Evolutionary conservation across 257 asterid species (phyloP).

Genomic region (Solanum ossicruentum): DNA sequence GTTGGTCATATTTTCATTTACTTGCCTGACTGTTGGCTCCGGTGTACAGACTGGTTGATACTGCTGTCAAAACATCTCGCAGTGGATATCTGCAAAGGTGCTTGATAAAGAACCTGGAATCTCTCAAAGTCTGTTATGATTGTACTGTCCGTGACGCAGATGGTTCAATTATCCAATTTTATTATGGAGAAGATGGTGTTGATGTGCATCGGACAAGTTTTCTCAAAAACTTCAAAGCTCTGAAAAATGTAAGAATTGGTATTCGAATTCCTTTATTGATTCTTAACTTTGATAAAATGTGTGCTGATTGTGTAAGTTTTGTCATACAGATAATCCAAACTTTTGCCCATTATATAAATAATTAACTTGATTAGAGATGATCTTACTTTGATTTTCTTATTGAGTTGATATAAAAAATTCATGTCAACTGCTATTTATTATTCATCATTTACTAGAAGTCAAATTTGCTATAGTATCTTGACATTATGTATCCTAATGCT

Average conservation of each 20-base stretch:
- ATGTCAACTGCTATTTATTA: not conserved
- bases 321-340: not conserved
- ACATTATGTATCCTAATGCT: not conserved
- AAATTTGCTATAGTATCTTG: not conserved
- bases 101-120: slow-evolving; percentile 80
- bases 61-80: slow-evolving; percentile 98
- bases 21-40: slow-evolving; percentile 4
- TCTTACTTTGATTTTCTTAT: not conserved
- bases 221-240: slow-evolving; percentile 73
- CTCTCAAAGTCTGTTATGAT: slow-evolving; percentile 84
- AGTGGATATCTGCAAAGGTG: slow-evolving; percentile 97
- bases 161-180: slow-evolving; percentile 87
- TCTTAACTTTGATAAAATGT: not conserved
- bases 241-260: slow-evolving; percentile 44
- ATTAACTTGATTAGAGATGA: not conserved
- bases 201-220: slow-evolving; percentile 85
- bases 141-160: slow-evolving; percentile 95
- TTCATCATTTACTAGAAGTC: not conserved
- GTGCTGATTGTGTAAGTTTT: not conserved
- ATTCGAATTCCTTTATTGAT: not conserved
- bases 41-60: slow-evolving; percentile 75
- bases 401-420: not conserved
- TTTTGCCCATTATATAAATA: not conserved
- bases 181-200: slow-evolving; percentile 94
- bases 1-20: not conserved